Conservation (phyloP, 23 red algal species). For the Gracilariopsis chorda region DNA sequence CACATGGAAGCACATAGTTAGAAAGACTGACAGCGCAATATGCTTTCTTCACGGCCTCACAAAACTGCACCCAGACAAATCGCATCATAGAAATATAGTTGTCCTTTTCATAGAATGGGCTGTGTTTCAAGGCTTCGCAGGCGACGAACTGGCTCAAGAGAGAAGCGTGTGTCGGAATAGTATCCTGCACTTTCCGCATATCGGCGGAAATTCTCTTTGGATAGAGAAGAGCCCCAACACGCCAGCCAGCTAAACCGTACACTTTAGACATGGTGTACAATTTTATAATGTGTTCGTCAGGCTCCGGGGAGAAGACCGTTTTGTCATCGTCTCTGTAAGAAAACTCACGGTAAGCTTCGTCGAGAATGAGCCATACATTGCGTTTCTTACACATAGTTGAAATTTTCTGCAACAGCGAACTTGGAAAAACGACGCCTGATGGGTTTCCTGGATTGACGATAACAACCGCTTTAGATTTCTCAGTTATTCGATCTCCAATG, state of each 20-base stretch:
- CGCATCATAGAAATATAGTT: not conserved
- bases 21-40: not conserved
- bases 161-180: conserved; percentile 71
- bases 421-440: conserved; percentile 37
- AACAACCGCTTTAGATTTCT: conserved; percentile 45
- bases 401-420: not conserved
- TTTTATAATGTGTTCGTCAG: conserved; percentile 1
- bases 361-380: conserved; percentile 66
- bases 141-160: conserved; percentile 23
- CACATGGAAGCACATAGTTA: not conserved
- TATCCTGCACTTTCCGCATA: conserved; percentile 77
- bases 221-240: conserved; percentile 76
- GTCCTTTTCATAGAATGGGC: not conserved
- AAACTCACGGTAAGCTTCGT: conserved; percentile 89
- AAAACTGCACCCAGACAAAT: not conserved
- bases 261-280: conserved; percentile 80
- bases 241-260: conserved; percentile 73
- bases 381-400: conserved; percentile 34
- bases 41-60: not conserved
- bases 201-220: conserved; percentile 21
- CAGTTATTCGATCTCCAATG: not conserved
- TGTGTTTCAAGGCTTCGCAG: conserved; percentile 6
- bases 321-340: not conserved
- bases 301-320: not conserved
- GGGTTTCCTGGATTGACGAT: conserved; percentile 62